Percentiles rank a stretch among this genome's conserved stretches.
These are phyloP conservation scores for Lasiosphaeria ovina DNA, from an alignment of 495 filamentous ascomycete species.

Conservation along the genomic window DNA sequence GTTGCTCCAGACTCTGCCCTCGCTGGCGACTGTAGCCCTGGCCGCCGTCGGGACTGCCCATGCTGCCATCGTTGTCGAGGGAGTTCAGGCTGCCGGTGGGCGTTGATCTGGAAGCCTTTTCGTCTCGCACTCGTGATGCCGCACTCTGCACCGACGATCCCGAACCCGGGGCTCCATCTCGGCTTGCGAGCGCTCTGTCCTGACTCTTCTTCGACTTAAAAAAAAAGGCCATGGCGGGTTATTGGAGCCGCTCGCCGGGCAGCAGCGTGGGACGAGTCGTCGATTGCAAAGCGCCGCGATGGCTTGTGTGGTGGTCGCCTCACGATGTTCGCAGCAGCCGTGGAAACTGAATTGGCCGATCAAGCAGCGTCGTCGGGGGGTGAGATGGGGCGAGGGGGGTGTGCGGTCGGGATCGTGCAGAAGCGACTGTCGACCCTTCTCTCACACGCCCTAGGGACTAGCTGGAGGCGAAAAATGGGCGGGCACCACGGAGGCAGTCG, in stretches of 20 bases:
- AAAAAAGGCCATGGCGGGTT: slow-evolving; percentile 63
- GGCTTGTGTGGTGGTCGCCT: slow-evolving; percentile 5
- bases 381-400: neutral
- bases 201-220: slow-evolving; percentile 70
- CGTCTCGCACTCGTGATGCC: slow-evolving; percentile 44
- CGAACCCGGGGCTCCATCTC: slow-evolving; percentile 43
- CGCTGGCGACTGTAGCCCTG: slow-evolving; percentile 38
- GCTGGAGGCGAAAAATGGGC: slow-evolving; percentile 11
- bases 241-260: slow-evolving; percentile 5
- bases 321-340: slow-evolving; percentile 3
- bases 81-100: slow-evolving; percentile 56
- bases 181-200: slow-evolving; percentile 44
- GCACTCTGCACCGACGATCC: slow-evolving; percentile 35
- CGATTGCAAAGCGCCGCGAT: slow-evolving; percentile 13
- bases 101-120: slow-evolving; percentile 50
- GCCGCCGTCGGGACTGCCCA: slow-evolving; percentile 47
- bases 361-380: slow-evolving; percentile 15
- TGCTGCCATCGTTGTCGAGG: slow-evolving; percentile 44
- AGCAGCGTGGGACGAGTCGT: slow-evolving; percentile 9
- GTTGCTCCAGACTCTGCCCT: slow-evolving; percentile 38
- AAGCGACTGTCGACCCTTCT: slow-evolving; percentile 1
- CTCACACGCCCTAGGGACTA: slow-evolving; percentile 6
- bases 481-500: slow-evolving; percentile 28
- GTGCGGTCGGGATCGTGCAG: neutral
- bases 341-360: slow-evolving; percentile 19